Percentiles rank a stretch among this genome's conserved stretches.
Evolutionary conservation across 805 yeast genomes (phyloP).

Genomic region (Saccharomycopsis sp.): DNA sequence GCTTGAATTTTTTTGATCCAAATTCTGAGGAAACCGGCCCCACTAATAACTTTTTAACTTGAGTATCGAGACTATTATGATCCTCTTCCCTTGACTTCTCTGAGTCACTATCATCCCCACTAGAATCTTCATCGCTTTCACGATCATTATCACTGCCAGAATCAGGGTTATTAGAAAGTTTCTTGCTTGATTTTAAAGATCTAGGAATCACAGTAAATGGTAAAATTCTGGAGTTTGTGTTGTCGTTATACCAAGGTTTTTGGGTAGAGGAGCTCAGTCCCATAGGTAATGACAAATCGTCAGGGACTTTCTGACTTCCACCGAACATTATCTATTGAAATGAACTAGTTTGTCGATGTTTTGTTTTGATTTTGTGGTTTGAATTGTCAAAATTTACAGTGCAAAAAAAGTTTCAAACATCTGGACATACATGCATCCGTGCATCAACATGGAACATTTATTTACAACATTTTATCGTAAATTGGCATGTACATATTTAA

Average conservation of each 20-base stretch:
- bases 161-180: not conserved
- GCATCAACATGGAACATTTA: too few relatives aligned
- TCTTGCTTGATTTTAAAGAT: conserved; percentile 3
- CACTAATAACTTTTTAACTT: conserved; percentile 12
- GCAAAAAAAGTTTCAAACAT: too few relatives aligned
- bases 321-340: too few relatives aligned
- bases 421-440: too few relatives aligned
- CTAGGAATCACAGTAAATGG: conserved; percentile 15
- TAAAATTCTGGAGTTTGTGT: conserved; percentile 4
- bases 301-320: too few relatives aligned
- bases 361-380: too few relatives aligned
- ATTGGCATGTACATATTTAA: too few relatives aligned
- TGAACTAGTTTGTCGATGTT: too few relatives aligned
- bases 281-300: too few relatives aligned
- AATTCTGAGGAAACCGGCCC: conserved; percentile 13
- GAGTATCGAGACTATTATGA: conserved; percentile 8
- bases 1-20: conserved; percentile 16
- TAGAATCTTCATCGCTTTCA: conserved; percentile 5
- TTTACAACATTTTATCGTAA: too few relatives aligned
- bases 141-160: not conserved
- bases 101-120: conserved; percentile 1
- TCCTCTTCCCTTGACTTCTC: conserved; percentile 1
- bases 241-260: conserved; percentile 14
- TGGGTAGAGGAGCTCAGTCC: too few relatives aligned
- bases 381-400: too few relatives aligned